phyloP scores from a whole-genome alignment of 495 filamentous ascomycete genomes.

The Aspergillus cavernicola region DNA sequence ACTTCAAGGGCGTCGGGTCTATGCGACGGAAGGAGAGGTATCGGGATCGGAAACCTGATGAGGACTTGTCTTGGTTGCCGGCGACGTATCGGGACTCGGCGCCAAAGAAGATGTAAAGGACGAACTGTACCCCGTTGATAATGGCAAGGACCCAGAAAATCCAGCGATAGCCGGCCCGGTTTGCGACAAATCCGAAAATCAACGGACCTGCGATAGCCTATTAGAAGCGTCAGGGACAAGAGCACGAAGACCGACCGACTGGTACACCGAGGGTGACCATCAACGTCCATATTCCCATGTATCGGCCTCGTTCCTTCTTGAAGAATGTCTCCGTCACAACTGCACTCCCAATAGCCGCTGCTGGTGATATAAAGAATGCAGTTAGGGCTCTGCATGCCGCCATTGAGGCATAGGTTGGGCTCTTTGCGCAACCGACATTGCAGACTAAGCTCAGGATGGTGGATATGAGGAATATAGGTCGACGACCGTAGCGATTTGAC shows the following conservation, averaged over 20 bases:
- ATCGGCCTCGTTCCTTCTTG: constrained; percentile 43
- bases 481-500: constrained; percentile 54
- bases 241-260: neutral
- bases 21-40: constrained; percentile 45
- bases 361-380: constrained; percentile 46
- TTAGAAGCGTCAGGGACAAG: neutral
- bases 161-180: constrained; percentile 37
- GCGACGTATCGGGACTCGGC: constrained; percentile 52
- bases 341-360: constrained; percentile 26
- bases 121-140: constrained; percentile 51
- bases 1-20: constrained; percentile 44
- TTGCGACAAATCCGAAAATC: constrained; percentile 46
- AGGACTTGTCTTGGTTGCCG: constrained; percentile 13
- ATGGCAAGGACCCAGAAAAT: constrained; percentile 45
- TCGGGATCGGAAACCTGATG: constrained; percentile 30
- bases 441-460: constrained; percentile 40
- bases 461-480: constrained; percentile 50
- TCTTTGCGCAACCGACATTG: constrained; percentile 45
- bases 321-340: constrained; percentile 12
- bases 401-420: constrained; percentile 36
- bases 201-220: constrained; percentile 43
- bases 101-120: constrained; percentile 52
- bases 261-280: neutral
- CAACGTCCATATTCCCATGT: constrained; percentile 51
- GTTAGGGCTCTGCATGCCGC: constrained; percentile 38